Conservation (phyloP, 768 basidiomycete species). For the Coprinellus aureogranulatus region DNA sequence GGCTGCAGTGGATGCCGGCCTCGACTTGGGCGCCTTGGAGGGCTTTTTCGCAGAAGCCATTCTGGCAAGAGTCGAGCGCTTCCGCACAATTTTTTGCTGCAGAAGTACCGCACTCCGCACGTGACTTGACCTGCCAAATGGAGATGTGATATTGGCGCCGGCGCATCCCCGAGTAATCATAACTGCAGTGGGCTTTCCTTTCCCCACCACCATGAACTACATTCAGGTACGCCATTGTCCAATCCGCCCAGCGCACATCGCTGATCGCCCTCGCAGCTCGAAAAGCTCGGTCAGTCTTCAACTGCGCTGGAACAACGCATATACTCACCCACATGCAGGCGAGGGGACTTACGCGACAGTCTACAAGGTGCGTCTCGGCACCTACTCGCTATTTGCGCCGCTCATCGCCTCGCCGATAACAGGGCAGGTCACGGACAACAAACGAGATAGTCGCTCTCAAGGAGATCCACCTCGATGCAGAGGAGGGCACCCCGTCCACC, state of each 20-base stretch:
- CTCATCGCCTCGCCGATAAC: slow-evolving; percentile 1
- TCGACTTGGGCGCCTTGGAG: slow-evolving; percentile 50
- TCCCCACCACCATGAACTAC: slow-evolving; percentile 41
- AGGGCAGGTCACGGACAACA: slow-evolving; percentile 96
- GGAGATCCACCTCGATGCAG: slow-evolving; percentile 98
- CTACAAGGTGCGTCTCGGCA: slow-evolving; percentile 68
- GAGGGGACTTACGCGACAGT: slow-evolving; percentile 96
- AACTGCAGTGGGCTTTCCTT: neutral
- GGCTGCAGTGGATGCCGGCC: slow-evolving; percentile 51
- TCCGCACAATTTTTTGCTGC: slow-evolving; percentile 7
- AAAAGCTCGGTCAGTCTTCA: slow-evolving; percentile 79
- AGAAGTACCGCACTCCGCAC: neutral
- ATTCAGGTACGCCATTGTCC: slow-evolving; percentile 43
- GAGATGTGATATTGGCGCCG: neutral
- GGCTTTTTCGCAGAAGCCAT: slow-evolving; percentile 45
- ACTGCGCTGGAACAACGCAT: slow-evolving; percentile 5
- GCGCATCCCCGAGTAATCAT: slow-evolving; percentile 4
- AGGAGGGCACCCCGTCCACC: slow-evolving; percentile 98
- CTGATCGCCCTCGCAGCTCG: slow-evolving; percentile 51
- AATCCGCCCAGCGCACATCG: slow-evolving; percentile 3
- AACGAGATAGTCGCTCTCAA: slow-evolving; percentile 98
- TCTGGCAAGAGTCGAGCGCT: neutral
- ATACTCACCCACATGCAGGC: slow-evolving; percentile 60
- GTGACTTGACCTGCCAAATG: slow-evolving; percentile 5
- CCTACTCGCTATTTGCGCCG: neutral